Conservation (phyloP, 2,329 filamentous ascomycete genomes). For the Rhynchosporium graminicola region DNA sequence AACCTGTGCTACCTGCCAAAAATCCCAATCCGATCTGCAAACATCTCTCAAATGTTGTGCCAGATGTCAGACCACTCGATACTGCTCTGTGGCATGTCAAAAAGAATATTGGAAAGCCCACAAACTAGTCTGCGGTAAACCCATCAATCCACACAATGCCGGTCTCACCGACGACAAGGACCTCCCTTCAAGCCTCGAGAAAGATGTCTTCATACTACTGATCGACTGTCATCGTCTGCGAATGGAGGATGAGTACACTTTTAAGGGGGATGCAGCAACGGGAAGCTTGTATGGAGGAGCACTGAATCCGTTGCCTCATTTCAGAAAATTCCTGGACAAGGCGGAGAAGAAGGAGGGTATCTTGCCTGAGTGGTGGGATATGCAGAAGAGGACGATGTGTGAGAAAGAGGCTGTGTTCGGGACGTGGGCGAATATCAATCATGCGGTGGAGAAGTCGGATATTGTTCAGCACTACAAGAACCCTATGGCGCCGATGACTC, state of each 20-base stretch:
- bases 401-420: conserved; percentile 14
- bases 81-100: background rate
- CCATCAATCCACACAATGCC: background rate
- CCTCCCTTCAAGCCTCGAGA: conserved; percentile 21
- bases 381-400: conserved; percentile 23
- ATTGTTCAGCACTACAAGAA: conserved; percentile 26
- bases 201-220: conserved; percentile 20
- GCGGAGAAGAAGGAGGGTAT: conserved; percentile 22
- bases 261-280: conserved; percentile 5
- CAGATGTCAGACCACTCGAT: background rate
- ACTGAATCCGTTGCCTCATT: conserved; percentile 17
- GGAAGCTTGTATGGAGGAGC: conserved; percentile 19
- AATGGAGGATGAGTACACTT: conserved; percentile 26
- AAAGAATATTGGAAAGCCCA: background rate
- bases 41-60: background rate
- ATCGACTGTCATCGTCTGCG: conserved; percentile 30
- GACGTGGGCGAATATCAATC: conserved; percentile 20
- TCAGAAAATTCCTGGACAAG: conserved; percentile 26
- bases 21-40: background rate
- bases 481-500: conserved; percentile 25
- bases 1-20: background rate
- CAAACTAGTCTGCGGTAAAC: background rate
- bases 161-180: conserved; percentile 15
- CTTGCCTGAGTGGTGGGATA: conserved; percentile 25
- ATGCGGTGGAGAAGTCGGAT: conserved; percentile 26